Evolutionary conservation across 345 rosid genomes (phyloP), one percentile per base, ranked within the genome.

Genomic region (Kernera saxatilis): DNA sequence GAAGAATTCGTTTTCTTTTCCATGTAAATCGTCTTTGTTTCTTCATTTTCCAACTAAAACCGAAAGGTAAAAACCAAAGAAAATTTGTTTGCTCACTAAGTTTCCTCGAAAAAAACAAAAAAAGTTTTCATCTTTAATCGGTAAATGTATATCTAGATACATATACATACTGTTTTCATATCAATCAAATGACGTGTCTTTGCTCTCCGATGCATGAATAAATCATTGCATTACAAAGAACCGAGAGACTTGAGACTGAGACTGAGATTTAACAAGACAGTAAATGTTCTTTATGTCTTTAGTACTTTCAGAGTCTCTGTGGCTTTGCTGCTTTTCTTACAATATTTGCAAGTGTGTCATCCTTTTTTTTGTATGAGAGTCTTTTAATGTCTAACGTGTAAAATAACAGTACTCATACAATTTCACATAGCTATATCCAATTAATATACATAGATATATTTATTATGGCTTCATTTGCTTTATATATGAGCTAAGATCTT

Each of bases 241-340:
- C 87, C 77, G 88, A 75, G 84, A 78, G 70, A 71, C 57, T 75
- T 78, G 79, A 75, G 78, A 77, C 79, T 62, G 54, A 71, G 69
- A 65, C 71, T 73, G 60, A 67, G 90, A 87, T 85, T 83, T 80
- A 87, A 81, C 91, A 74, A 84, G 82, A 80, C 89, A 72, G 67
- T 63, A 82, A 80, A 80, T 81, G 88, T 89, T 87, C 98, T 82
- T 84, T 85, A 44, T 89, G 90, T 75, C 75, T 83, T 77, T 76
- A 44, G 69, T 77, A 78, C 88, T 83, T 74, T 86, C 67, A 75
- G 79, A 85, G 82, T 86, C 84, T 78, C 90, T 83, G 91, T 85
- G 66, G 40, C 10, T 76, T 77, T 64, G 60, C 75, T 75, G 35
- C 64, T 49, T 67, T 45, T 70, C 71, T 44, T 63, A 51, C 73